These are phyloP conservation scores for Phytophthora fragariaefolia DNA, from an alignment of 352 stramenopile species.

Conservation along the genomic window DNA sequence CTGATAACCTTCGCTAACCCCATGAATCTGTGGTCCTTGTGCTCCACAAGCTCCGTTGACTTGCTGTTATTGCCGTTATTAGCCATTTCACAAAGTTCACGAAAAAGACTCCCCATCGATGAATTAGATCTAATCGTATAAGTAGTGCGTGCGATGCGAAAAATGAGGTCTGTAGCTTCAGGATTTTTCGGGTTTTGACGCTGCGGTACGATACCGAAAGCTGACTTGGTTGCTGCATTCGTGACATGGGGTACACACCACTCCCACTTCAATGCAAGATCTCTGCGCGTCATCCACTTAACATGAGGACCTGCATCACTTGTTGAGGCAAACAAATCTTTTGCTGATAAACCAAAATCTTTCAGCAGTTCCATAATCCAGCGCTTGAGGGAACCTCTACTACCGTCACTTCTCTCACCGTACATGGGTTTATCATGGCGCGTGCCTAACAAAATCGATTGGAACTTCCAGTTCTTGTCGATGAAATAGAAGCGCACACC, in stretches of 20 bases:
- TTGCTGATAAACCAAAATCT: background rate
- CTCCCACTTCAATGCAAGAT: background rate
- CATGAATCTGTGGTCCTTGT: conserved; percentile 19
- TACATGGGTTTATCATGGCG: background rate
- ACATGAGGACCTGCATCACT: conserved; percentile 2
- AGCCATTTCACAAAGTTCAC: conserved; percentile 5
- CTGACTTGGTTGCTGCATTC: conserved; percentile 1
- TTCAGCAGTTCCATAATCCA: background rate
- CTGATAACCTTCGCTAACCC: conserved; percentile 9
- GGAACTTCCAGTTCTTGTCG: background rate
- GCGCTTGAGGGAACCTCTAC: background rate
- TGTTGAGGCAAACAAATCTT: background rate
- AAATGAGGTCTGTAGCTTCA: background rate
- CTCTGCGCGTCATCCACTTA: conserved; percentile 1
- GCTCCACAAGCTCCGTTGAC: conserved; percentile 1
- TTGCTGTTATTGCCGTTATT: background rate
- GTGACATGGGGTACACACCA: conserved; percentile 2
- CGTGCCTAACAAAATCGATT: background rate
- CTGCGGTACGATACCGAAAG: background rate
- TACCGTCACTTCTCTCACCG: background rate
- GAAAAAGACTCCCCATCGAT: background rate
- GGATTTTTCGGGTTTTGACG: background rate
- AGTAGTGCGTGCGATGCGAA: background rate
- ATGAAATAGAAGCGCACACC: conserved; percentile 4
- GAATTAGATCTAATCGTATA: background rate